Base-by-base conservation (phyloP, 1,139 yeast species). In the Protomyces inouyei region DNA sequence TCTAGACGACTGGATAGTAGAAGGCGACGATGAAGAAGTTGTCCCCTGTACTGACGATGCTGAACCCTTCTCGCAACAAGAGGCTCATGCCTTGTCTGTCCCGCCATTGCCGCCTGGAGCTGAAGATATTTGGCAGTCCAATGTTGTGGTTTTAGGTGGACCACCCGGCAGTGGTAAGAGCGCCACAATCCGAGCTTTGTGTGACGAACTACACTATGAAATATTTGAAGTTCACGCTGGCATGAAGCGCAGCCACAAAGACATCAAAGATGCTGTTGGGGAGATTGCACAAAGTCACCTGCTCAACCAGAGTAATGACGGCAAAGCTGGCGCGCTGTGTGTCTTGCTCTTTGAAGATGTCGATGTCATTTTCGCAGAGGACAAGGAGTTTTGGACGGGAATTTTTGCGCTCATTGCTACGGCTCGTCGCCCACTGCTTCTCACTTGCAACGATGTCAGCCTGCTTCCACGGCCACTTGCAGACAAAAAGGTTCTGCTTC, bases 201-300 rank as follows among this genome's bases (percentile, higher is more conserved):
- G 88, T 72, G 77, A 82, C 8, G 85, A 85, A 65, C 71, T 87
- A 5, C 78, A 79, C 28, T 93, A 95, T 0, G 88, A 85, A 70
- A 88, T 92, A 0, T 86, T 88, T 72, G 98, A 93, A 73, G 80
- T 92, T 48, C 90, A 89, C 72, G 79, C 93, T 0, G 84, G 92
- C 12, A 85, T 83, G 70, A 78, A 83, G 51, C 79, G 98, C 70
- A 83, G 93, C 0, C 82, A 87, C 54, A 87, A 84, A 71, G 93
- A 88, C 67, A 81, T 92, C 23, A 76, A 80, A 66, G 82, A 84
- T 35, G 82, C 81, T 45, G 77, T 93, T 55, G 86, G 83, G 64
- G 98, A 95, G 70, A 81, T 90, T 65, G 85, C 95, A 65, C 92
- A 96, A 2, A 87, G 96, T 0, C 93, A 90, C 67, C 77, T 88